These are phyloP conservation scores for Jacaranda copaia DNA, from an alignment of 257 asterid species.

Conservation along the genomic window DNA sequence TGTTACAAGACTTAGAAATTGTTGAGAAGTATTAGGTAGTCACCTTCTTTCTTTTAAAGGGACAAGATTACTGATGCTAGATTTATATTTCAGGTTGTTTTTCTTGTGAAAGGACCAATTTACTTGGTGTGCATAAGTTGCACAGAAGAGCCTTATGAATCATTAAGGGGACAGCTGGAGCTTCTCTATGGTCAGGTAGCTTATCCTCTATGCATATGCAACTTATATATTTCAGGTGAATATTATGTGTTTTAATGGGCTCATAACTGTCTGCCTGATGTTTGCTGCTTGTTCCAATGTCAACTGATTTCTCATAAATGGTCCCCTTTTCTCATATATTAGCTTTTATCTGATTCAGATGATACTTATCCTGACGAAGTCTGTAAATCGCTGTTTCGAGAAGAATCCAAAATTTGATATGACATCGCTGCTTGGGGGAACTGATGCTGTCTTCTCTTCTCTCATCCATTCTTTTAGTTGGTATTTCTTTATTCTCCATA, in stretches of 20 bases:
- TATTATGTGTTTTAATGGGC: conserved; percentile 16
- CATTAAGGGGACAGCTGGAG: conserved; percentile 90
- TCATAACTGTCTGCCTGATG: neutral
- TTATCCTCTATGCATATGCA: conserved; percentile 18
- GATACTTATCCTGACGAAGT: conserved; percentile 95
- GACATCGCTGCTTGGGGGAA: conserved; percentile 99
- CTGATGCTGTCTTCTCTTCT: conserved; percentile 91
- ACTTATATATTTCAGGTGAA: conserved; percentile 8
- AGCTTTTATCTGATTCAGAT: conserved; percentile 64
- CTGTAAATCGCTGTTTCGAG: conserved; percentile 94
- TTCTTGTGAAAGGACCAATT: conserved; percentile 97
- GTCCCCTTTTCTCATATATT: conserved; percentile 35
- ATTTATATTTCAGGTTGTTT: conserved; percentile 71
- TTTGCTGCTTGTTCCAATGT: neutral
- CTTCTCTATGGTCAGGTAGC: conserved; percentile 89
- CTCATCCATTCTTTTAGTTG: conserved; percentile 96
- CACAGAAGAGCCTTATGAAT: conserved; percentile 93
- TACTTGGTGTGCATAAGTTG: conserved; percentile 98
- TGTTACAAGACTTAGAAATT: neutral
- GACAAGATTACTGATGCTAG: neutral
- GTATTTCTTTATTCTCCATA: conserved; percentile 52
- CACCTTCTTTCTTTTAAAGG: neutral
- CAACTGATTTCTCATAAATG: conserved; percentile 16
- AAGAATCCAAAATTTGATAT: conserved; percentile 95
- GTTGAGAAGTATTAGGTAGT: conserved; percentile 3